Conservation (phyloP, 495 filamentous ascomycete genomes). For the Aspergillus biplanus region DNA sequence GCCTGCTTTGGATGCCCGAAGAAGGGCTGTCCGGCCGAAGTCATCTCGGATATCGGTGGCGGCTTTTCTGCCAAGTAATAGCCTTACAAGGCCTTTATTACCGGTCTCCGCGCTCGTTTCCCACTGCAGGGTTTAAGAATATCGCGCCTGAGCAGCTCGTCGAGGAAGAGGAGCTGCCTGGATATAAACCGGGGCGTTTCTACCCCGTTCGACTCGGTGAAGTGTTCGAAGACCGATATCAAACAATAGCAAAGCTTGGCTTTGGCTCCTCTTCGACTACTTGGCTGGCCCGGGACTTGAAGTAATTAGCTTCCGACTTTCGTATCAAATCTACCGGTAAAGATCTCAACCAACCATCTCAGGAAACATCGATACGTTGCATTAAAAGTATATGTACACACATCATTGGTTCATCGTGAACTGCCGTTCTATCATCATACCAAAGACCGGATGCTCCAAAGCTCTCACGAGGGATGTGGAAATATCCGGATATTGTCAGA, state of each 20-base stretch:
- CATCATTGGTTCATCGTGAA: constrained; percentile 36
- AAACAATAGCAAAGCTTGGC: constrained; percentile 58
- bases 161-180: constrained; percentile 50
- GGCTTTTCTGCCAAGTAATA: too few species aligned
- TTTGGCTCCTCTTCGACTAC: constrained; percentile 55
- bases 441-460: constrained; percentile 22
- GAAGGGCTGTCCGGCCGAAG: too few species aligned
- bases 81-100: too few species aligned
- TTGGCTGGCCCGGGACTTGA: constrained; percentile 54
- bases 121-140: constrained; percentile 21
- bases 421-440: constrained; percentile 41
- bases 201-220: too few species aligned
- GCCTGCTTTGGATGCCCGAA: too few species aligned
- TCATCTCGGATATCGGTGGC: too few species aligned
- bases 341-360: constrained; percentile 9
- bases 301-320: constrained; percentile 23
- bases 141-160: constrained; percentile 25
- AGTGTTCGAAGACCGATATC: constrained; percentile 49
- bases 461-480: constrained; percentile 30
- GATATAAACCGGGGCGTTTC: too few species aligned
- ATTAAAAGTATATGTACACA: constrained; percentile 41
- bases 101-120: constrained; percentile 16
- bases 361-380: constrained; percentile 42
- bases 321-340: not conserved
- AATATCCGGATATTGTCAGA: constrained; percentile 36